Base-by-base conservation (phyloP, 176 grass and related monocot species). In the Canna indica region DNA sequence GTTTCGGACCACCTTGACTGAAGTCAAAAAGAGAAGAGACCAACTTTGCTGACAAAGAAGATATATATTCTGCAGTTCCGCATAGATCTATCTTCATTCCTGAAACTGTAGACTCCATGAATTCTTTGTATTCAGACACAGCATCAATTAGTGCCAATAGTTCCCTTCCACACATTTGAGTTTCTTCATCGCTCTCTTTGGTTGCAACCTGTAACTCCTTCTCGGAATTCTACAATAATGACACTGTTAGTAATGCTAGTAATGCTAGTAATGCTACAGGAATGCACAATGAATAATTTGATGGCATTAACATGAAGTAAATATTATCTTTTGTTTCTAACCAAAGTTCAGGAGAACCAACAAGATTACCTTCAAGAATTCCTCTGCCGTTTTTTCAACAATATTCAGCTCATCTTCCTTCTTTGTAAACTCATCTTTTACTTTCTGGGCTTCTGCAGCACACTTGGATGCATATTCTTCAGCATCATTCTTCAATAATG, bases 41-140 rank as follows among this genome's bases (percentile, higher is more conserved):
- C 3, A 57, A 60, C 27, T 88, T 91, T 59, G 73, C 67, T 31
- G 79, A 69, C 30, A 91, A 58, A 34, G 78, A 79, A 27, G 86
- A 74, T 53, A 97, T 76, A 41, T 54, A 50, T 36, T 87, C 89
- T 14, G 73, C 76, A 32, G 68, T n/a, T 85, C 87, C 94, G 27
- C 77, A 79, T 0, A 99, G 77, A 3, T 82, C 94, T 69, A 69
- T 72, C 48, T 81, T 90, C 31, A 80, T 75, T 13, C 48, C 64
- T 70, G 67, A 58, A 32, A 67, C 53, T 42, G 52, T 56, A 26
- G 72, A 39, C 63, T 92, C 86, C 75, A 90, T 85, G 16, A 50
- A 85, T 76, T 93, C 82, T 78, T 87, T 93, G 67, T 87, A 70
- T 34, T 84, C 82, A 6, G 75, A 46, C n/a, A 87, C 67, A n/a